phyloP scores from a whole-genome alignment of 2,329 filamentous ascomycete species.

The Talaromyces marneffei region DNA sequence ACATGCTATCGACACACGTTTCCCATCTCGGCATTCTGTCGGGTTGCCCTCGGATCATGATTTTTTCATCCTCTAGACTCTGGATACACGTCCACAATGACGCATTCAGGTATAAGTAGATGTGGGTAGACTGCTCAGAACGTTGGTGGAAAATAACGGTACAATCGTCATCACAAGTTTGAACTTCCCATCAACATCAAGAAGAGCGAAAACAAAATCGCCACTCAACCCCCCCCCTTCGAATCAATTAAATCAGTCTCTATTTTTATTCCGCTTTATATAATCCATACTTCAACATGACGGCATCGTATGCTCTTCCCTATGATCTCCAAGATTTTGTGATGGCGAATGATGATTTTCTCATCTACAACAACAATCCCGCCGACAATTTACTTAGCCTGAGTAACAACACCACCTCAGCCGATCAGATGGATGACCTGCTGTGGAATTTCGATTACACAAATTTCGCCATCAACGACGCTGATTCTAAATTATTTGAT shows the following conservation, averaged over 20 bases:
- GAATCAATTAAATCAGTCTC: neutral
- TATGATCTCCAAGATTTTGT: neutral
- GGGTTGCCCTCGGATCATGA: neutral
- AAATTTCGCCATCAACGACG: neutral
- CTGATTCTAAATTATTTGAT: neutral
- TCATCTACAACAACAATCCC: neutral
- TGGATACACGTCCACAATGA: neutral
- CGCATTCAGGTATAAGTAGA: neutral
- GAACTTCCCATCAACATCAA: neutral
- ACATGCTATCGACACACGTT: neutral
- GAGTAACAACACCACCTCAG: neutral
- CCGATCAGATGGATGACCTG: neutral
- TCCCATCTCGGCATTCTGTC: neutral
- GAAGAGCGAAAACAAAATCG: neutral
- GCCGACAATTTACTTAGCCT: neutral
- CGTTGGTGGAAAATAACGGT: neutral
- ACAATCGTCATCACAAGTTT: neutral
- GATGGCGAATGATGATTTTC: neutral
- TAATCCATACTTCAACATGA: neutral
- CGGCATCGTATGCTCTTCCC: neutral
- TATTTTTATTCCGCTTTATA: neutral
- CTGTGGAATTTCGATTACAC: constrained; percentile 5
- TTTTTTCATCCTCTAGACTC: neutral
- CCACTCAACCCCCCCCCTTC: no score
- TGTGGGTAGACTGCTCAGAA: neutral